These are phyloP conservation scores for Lasiosphaeria ovina DNA, from an alignment of 495 filamentous ascomycete genomes.

Conservation along the genomic window DNA sequence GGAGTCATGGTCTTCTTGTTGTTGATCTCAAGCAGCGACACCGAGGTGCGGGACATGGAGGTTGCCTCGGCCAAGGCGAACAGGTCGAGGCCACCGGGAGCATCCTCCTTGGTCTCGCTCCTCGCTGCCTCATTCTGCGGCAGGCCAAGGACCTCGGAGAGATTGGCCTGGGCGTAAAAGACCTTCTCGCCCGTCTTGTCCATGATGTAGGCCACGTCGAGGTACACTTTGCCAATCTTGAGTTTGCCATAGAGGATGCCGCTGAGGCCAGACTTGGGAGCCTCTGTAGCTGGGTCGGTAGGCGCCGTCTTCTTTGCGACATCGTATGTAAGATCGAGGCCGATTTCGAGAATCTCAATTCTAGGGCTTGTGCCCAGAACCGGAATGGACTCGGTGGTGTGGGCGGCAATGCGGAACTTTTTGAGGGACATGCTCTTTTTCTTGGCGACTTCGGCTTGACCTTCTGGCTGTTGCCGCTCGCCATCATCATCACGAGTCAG, in stretches of 20 bases:
- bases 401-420: neutral
- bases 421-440: neutral
- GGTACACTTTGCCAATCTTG: slow-evolving; percentile 1
- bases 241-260: neutral
- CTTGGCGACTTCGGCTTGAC: neutral
- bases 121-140: neutral
- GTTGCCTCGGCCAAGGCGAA: neutral
- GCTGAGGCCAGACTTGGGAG: neutral
- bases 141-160: neutral
- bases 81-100: neutral
- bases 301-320: neutral
- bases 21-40: neutral
- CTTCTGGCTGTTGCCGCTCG: neutral
- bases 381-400: slow-evolving; percentile 1
- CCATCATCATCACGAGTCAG: neutral
- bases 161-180: neutral
- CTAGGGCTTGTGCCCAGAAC: neutral
- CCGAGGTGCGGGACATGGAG: neutral
- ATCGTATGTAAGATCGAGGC: neutral
- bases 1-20: neutral
- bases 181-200: neutral
- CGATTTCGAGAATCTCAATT: neutral
- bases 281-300: neutral
- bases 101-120: neutral
- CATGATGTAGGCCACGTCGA: neutral